Evolutionary conservation across 345 rosid species (phyloP).

Genomic region (Rhodomyrtus tomentosa): DNA sequence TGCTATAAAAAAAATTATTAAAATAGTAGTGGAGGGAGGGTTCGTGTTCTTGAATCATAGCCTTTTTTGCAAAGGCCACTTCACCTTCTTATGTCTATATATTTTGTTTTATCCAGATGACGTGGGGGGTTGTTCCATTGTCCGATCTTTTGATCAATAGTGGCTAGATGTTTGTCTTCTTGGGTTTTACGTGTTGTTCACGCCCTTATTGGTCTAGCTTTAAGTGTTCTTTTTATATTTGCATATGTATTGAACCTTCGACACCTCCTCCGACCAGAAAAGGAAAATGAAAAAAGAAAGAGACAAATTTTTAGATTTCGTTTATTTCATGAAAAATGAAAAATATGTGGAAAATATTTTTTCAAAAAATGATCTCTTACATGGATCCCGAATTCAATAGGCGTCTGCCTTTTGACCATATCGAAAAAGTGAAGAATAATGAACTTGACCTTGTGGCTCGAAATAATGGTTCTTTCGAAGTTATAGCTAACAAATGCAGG

Average conservation of each 20-base stretch:
- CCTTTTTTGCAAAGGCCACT: neutral
- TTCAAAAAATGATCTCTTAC: no score
- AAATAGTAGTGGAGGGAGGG: neutral
- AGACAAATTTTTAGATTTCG: no score
- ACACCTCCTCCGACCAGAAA: neutral
- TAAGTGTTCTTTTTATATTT: neutral
- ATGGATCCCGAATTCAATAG: fast-evolving
- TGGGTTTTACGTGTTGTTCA: neutral
- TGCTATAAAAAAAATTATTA: neutral
- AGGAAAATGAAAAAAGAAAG: neutral
- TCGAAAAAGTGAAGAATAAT: neutral
- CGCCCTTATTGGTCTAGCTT: neutral
- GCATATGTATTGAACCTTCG: neutral
- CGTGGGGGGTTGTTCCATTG: neutral
- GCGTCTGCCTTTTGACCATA: neutral
- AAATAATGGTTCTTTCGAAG: neutral
- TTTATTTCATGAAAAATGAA: no score
- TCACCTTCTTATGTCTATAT: neutral
- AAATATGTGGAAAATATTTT: no score
- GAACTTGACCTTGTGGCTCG: neutral
- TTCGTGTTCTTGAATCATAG: neutral
- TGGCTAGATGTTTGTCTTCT: neutral
- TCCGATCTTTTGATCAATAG: neutral
- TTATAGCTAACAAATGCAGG: neutral
- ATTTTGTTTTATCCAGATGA: neutral